A percentile compares a stretch with the other conserved stretches of the same genome.
Conservation (phyloP, 169 alveolate species). For the Plasmodium knowlesi region DNA sequence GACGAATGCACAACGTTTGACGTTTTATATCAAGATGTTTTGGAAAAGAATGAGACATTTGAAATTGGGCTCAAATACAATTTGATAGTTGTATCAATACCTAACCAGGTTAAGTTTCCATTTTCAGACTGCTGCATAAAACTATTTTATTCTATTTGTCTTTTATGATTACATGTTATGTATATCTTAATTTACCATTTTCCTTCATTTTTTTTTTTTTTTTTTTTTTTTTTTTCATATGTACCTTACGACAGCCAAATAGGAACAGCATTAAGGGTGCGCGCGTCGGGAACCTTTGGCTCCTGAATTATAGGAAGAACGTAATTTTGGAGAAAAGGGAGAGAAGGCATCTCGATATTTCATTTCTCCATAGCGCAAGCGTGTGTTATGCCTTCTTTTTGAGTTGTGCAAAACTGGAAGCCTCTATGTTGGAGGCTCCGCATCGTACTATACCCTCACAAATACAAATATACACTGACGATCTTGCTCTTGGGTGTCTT, state of each 20-base stretch:
- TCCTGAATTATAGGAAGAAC: slow-evolving; percentile 35
- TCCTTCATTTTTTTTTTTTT: not conserved
- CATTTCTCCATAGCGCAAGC: not conserved
- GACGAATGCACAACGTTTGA: slow-evolving; percentile 62
- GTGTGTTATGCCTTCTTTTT: not conserved
- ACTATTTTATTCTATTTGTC: not conserved
- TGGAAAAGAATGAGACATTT: slow-evolving; percentile 43
- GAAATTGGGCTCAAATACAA: slow-evolving; percentile 66
- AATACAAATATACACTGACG: too few relatives aligned
- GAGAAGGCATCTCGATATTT: not conserved
- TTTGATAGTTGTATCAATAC: slow-evolving; percentile 69
- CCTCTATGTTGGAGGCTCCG: too few relatives aligned
- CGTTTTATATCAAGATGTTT: slow-evolving; percentile 46
- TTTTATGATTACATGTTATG: not conserved
- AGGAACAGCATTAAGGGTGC: slow-evolving; percentile 32
- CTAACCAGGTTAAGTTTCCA: slow-evolving; percentile 17
- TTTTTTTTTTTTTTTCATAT: not conserved
- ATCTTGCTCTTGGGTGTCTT: not conserved
- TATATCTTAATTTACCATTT: not conserved
- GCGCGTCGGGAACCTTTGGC: slow-evolving; percentile 52
- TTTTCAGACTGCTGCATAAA: not conserved
- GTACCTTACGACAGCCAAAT: not conserved
- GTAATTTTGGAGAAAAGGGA: slow-evolving; percentile 22
- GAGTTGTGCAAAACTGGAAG: not conserved
- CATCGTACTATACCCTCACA: too few relatives aligned